phyloP scores from a whole-genome alignment of 2,329 filamentous ascomycete species.

The Botrytis paeoniae region DNA sequence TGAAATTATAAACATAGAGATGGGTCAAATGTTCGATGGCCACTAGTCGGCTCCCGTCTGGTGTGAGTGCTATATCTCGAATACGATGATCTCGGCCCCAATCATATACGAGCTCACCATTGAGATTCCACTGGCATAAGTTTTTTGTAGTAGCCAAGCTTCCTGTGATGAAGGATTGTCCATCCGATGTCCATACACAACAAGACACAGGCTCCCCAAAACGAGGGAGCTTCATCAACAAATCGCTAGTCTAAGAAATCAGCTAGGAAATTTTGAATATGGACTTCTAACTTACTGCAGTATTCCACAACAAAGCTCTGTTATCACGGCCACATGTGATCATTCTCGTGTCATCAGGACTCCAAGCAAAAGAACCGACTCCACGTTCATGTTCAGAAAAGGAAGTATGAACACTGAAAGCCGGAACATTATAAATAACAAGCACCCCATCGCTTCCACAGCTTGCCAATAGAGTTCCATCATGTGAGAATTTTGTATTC shows the following conservation, averaged over 20 bases:
- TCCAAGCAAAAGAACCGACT: conserved; percentile 83
- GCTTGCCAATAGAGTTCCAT: conserved; percentile 78
- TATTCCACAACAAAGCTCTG: conserved; percentile 73
- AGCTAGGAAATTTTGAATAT: conserved; percentile 20
- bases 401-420: conserved; percentile 61
- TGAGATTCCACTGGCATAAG: conserved; percentile 68
- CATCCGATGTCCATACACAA: conserved; percentile 84
- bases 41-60: conserved; percentile 75
- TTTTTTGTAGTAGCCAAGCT: conserved; percentile 66
- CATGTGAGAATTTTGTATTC: conserved; percentile 86
- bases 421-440: conserved; percentile 75
- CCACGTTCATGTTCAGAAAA: conserved; percentile 65
- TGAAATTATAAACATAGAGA: conserved; percentile 79
- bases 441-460: conserved; percentile 73
- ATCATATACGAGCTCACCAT: conserved; percentile 59
- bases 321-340: conserved; percentile 79
- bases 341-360: conserved; percentile 82
- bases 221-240: conserved; percentile 61
- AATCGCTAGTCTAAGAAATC: conserved; percentile 55
- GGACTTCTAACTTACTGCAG: conserved; percentile 50
- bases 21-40: conserved; percentile 68
- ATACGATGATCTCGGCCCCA: conserved; percentile 73
- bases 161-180: conserved; percentile 73
- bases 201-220: conserved; percentile 84
- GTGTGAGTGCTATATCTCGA: conserved; percentile 80